These are phyloP conservation scores for Podila minutissima DNA, from an alignment of 192 early-diverging fungal species.

Conservation along the genomic window DNA sequence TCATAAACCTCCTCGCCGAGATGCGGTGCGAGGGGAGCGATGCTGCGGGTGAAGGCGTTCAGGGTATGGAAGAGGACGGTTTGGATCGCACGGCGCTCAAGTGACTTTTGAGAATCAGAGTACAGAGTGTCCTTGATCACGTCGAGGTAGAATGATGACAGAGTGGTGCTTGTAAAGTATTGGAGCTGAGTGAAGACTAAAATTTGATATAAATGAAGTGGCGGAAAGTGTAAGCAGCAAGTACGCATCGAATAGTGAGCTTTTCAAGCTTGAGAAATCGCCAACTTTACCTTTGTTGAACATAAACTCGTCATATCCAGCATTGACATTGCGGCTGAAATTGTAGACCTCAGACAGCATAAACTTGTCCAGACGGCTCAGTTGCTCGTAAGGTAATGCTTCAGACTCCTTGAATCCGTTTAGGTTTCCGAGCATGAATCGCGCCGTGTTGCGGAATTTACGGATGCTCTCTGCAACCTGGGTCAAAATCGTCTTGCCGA, in stretches of 20 bases:
- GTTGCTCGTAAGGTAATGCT: slow-evolving; percentile 59
- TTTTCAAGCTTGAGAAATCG: too few species aligned
- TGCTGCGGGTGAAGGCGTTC: slow-evolving; percentile 63
- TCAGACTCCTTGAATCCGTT: slow-evolving; percentile 60
- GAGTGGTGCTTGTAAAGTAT: slow-evolving; percentile 69
- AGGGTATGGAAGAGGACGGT: slow-evolving; percentile 72
- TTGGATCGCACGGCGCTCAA: slow-evolving; percentile 68
- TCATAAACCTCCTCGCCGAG: slow-evolving; percentile 81
- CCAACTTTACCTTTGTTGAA: slow-evolving; percentile 64
- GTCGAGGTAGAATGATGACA: slow-evolving; percentile 86
- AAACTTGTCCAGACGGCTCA: slow-evolving; percentile 64
- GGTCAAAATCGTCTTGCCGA: slow-evolving; percentile 71
- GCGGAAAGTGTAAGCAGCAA: neutral
- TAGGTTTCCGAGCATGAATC: slow-evolving; percentile 84
- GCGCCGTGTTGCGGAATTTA: slow-evolving; percentile 78
- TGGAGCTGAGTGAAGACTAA: slow-evolving; percentile 70
- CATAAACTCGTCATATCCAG: slow-evolving; percentile 67
- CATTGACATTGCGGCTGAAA: slow-evolving; percentile 62
- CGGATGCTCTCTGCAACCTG: slow-evolving; percentile 73
- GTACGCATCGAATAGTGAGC: neutral
- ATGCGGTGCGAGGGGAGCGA: slow-evolving; percentile 75
- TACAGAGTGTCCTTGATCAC: slow-evolving; percentile 84
- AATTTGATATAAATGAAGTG: neutral
- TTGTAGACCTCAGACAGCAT: slow-evolving; percentile 75
- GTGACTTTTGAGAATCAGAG: slow-evolving; percentile 54